Evolutionary conservation across 2,329 filamentous ascomycete species (phyloP), one percentile per base, ranked within the genome.

Genomic region (Leptographium wingfieldii): DNA sequence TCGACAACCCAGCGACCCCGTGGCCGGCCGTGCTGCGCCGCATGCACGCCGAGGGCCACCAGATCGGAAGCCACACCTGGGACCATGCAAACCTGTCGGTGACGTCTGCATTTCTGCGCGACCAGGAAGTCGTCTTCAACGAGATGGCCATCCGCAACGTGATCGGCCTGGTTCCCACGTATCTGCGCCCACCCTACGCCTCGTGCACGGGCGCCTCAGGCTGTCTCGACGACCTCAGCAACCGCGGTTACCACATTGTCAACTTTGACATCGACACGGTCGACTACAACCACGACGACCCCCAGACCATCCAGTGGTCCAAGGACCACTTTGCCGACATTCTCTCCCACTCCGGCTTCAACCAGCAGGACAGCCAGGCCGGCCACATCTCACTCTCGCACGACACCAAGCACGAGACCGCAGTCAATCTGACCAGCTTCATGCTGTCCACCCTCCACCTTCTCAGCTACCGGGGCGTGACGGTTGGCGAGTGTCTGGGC

Each of bases 401-500:
- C 64, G 77, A 80, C 65, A 75, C 78, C 58, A 75, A 78, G 64
- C 68, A 72, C 46, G 71, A 76, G 65, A 72, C 72, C 3, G 76
- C 76, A 12, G 70, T 73, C 59, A 76, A 76, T 62, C 69, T 80
- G 40, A 76, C 75, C 11, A 70, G 73, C 22, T 76, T 74, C 66
- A 70, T 78, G 61, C 66, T 78, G 27, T 63, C 67, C n/a, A 71
- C 70, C 19, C 70, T 81, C 14, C 69, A 71, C 52, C 63, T 64
- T 3, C 69, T 74, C 31, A 78, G 78, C 0, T 76, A 73, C 62
- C 65, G 66, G 51, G 73, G 74, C 59, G 80, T 81, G 46, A 80
- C 80, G 5, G 77, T 82, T 6, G 81, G 80, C 3, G 73, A 81
- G 64, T 83, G 80, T 65, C 71, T 83, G 16, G 77, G 76, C 14